These are phyloP conservation scores for Penicillium janthinellum DNA, from an alignment of 2,329 filamentous ascomycete genomes.

Conservation along the genomic window DNA sequence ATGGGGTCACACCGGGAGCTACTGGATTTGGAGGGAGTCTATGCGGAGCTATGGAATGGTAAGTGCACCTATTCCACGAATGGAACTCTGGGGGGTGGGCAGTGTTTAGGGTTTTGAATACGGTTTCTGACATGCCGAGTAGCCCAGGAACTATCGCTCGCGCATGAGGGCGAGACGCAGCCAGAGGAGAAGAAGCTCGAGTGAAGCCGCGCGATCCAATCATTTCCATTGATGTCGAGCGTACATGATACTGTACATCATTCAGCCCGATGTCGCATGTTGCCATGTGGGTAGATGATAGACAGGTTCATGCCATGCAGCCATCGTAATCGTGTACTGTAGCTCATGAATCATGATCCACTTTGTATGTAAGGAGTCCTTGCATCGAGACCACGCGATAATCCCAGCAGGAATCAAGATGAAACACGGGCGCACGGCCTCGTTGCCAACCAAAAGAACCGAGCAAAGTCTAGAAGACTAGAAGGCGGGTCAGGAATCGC, in stretches of 20 bases:
- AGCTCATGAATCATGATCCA: too few relatives aligned
- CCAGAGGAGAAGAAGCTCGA: neutral
- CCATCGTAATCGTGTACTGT: too few relatives aligned
- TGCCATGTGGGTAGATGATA: neutral
- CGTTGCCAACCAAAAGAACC: neutral
- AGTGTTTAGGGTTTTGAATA: neutral
- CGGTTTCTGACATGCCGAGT: slow-evolving; percentile 9
- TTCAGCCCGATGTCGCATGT: neutral
- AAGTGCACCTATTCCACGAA: slow-evolving; percentile 42
- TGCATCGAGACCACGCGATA: neutral
- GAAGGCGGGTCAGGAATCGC: neutral
- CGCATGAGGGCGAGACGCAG: slow-evolving; percentile 31
- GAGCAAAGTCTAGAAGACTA: neutral
- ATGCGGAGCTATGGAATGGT: slow-evolving; percentile 89
- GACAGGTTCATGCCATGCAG: neutral
- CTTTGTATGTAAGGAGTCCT: too few relatives aligned
- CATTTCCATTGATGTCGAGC: neutral
- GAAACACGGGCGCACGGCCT: slow-evolving; percentile 23
- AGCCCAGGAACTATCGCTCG: slow-evolving; percentile 63
- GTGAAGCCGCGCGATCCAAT: neutral
- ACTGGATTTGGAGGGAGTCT: slow-evolving; percentile 71
- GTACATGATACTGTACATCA: neutral
- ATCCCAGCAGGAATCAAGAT: slow-evolving; percentile 1
- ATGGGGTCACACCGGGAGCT: slow-evolving; percentile 84
- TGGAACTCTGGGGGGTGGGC: neutral